phyloP scores from a whole-genome alignment of 108 stramenopile species.

The Cyclotella atomus region DNA sequence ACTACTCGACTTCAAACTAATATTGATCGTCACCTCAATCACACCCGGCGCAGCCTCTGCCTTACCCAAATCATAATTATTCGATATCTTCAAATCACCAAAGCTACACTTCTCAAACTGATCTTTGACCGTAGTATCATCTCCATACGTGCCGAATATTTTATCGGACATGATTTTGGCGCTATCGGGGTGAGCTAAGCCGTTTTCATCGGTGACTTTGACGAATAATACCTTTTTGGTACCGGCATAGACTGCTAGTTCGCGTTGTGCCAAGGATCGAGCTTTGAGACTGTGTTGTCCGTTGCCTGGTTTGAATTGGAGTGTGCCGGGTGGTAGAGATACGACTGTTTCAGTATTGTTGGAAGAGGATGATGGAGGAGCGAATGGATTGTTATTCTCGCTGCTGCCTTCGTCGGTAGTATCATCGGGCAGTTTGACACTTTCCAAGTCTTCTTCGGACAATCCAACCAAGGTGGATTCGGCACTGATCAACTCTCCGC shows the following conservation, averaged over 20 bases:
- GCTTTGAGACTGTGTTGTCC: conserved; percentile 4
- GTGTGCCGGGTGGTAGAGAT: background rate
- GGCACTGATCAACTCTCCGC: conserved; percentile 6
- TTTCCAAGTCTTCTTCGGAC: conserved; percentile 6
- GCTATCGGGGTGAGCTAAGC: conserved; percentile 7
- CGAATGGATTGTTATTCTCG: too few relatives aligned
- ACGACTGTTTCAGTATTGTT: background rate
- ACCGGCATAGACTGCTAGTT: conserved; percentile 8
- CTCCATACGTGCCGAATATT: conserved; percentile 31
- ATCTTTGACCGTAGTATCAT: conserved; percentile 22
- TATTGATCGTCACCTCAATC: conserved; percentile 29
- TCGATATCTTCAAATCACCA: conserved; percentile 29
- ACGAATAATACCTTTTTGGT: conserved; percentile 4
- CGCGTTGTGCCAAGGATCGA: background rate
- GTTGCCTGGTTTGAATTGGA: conserved; percentile 8
- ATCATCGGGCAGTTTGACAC: background rate
- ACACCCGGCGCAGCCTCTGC: conserved; percentile 34
- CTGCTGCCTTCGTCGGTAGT: too few relatives aligned
- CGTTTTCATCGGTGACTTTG: conserved; percentile 5
- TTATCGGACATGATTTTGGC: conserved; percentile 13
- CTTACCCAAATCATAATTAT: conserved; percentile 20
- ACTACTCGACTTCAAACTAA: conserved; percentile 7
- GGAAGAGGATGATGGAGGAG: too few relatives aligned
- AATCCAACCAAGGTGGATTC: conserved; percentile 12
- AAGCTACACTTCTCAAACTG: conserved; percentile 41